phyloP scores from a whole-genome alignment of 179 eudicot genomes.

The Beta macrorhiza region DNA sequence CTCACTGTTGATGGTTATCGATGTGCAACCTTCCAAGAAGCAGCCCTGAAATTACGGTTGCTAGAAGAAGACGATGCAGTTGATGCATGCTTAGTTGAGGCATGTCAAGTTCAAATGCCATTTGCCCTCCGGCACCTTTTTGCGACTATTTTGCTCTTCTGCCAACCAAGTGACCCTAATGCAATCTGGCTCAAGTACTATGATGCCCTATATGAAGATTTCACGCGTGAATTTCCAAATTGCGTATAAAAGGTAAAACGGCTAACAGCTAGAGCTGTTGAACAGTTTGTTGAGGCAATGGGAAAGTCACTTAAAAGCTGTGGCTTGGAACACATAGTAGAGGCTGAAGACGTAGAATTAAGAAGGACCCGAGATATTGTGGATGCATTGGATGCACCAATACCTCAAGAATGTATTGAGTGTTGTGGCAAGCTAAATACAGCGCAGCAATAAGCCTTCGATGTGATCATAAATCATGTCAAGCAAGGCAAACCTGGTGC shows the following conservation, averaged over 20 bases:
- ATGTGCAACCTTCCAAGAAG: conserved; percentile 9
- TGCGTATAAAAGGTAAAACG: too few relatives aligned
- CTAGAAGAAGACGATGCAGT: conserved; percentile 16
- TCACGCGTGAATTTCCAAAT: too few relatives aligned
- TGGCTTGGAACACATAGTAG: background rate
- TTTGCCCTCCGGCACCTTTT: background rate
- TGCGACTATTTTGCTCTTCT: conserved; percentile 23
- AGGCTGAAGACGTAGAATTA: background rate
- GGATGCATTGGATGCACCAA: conserved; percentile 7
- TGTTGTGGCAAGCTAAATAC: background rate
- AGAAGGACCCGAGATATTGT: background rate
- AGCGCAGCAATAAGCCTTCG: background rate
- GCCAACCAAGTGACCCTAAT: background rate
- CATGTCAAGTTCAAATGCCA: conserved; percentile 22
- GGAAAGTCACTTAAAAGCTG: background rate
- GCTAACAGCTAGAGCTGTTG: background rate
- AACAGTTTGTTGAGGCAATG: background rate
- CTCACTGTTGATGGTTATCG: background rate
- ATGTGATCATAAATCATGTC: background rate
- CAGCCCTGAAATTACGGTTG: background rate
- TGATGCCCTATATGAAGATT: background rate
- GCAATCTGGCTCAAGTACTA: conserved; percentile 11
- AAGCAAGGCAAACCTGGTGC: background rate
- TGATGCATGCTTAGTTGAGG: conserved; percentile 17
- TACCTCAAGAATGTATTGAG: background rate